Evolutionary conservation across 495 filamentous ascomycete genomes (phyloP).

Genomic region (Glonium stellatum): DNA sequence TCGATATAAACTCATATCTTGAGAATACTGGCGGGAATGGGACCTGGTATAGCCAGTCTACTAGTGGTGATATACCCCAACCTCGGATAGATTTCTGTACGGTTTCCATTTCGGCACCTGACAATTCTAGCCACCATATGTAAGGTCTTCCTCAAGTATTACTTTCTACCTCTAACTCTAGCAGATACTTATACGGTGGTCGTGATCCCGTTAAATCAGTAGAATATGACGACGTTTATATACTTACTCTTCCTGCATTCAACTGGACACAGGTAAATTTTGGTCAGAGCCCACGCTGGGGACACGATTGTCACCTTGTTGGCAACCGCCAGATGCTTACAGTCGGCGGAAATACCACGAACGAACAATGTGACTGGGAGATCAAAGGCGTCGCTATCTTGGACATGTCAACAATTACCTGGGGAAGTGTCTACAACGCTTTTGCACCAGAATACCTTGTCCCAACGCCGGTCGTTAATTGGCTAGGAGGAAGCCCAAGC

Average conservation of each 20-base stretch:
- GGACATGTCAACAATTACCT: constrained; percentile 30
- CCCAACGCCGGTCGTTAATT: constrained; percentile 24
- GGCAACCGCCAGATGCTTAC: constrained; percentile 36
- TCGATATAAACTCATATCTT: constrained; percentile 36
- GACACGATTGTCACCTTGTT: constrained; percentile 35
- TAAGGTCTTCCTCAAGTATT: constrained; percentile 20
- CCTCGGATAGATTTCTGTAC: constrained; percentile 36
- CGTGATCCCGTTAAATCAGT: constrained; percentile 9
- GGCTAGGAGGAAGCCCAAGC: constrained; percentile 22
- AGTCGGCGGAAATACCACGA: constrained; percentile 31
- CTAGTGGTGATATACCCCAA: constrained; percentile 32
- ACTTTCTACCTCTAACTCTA: background rate
- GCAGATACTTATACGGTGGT: constrained; percentile 28
- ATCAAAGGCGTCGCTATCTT: constrained; percentile 31
- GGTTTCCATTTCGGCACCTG: constrained; percentile 29
- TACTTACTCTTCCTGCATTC: constrained; percentile 38
- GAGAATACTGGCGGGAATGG: constrained; percentile 37
- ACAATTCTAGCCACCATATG: constrained; percentile 37
- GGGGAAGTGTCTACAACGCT: constrained; percentile 33
- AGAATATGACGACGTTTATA: constrained; percentile 35
- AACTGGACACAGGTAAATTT: constrained; percentile 33
- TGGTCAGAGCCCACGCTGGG: constrained; percentile 29
- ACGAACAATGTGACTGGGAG: constrained; percentile 36
- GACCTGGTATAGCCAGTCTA: constrained; percentile 36
- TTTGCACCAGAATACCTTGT: constrained; percentile 26